Evolutionary conservation across 1,284 basidiomycete genomes (phyloP), one percentile per base, ranked within the genome.

Genomic region (Exobasidium cylindrosporum): DNA sequence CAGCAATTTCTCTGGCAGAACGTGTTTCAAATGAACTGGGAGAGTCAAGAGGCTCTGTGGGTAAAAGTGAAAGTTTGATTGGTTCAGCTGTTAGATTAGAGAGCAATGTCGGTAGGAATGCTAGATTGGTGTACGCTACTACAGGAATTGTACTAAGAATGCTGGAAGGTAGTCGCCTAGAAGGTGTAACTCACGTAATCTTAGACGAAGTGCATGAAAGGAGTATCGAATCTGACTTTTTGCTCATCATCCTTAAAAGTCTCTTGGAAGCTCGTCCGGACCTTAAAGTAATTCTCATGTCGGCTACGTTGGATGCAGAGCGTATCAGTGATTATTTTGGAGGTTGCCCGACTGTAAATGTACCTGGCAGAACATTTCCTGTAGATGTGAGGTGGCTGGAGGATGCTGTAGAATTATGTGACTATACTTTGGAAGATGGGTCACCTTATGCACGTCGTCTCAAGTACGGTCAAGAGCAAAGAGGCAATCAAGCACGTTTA

Each of bases 341-440:
- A 23, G 88, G 88, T 28, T 97, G 94, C 77, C 92, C 93, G 0
- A 87, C 88, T 28, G 50, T 79, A 24, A 54, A 67, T 0, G 91
- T 99, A 17, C 95, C 95, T 6, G 96, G 96, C 1, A 86, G 96
- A n/a, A 97, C 94, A 0, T 98, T 92, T 83, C 95, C 96, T 7
- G 96, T 98, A 11, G 87, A 91, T 54, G 85, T 90, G 21, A 84
- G 86, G 54, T 98, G 87, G 76, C 83, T 98, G 7, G 96, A 99
- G 80, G 96, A 98, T 80, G 93, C 91, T 0, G 85, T 98, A 28
- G 89, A 99, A 81, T 83, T 86, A 62, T 87, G 89, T 11, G 83
- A 86, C n/a, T 99, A 94, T 89, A 84, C 86, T 23, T 86, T 98
- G 64, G 75, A 83, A 85, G 78, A 80, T 58, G 86, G 84, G 54